These are phyloP conservation scores for Gleditsia sinensis DNA, from an alignment of 306 rosid species.

Conservation along the genomic window DNA sequence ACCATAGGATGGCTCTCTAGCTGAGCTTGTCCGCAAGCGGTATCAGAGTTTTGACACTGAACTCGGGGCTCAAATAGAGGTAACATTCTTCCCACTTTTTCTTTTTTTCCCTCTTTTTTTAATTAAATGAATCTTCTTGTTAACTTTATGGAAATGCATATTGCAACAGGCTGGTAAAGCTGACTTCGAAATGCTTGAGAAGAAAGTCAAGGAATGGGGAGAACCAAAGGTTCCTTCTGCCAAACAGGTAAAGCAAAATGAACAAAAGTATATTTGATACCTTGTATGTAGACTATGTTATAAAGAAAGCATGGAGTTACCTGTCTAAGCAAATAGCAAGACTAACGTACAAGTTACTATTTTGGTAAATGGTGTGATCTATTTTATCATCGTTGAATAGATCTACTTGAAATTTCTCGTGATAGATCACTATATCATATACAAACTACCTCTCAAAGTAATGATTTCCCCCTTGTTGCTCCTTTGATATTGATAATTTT, in stretches of 20 bases:
- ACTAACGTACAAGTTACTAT: too few species aligned
- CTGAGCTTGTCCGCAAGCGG: slow-evolving; percentile 81
- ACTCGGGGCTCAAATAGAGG: slow-evolving; percentile 81
- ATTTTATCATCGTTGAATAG: too few species aligned
- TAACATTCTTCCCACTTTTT: slow-evolving; percentile 23
- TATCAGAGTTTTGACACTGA: slow-evolving; percentile 83
- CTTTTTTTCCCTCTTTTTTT: not conserved
- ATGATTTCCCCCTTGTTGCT: too few species aligned
- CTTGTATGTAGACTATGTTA: too few species aligned
- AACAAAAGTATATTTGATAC: too few species aligned
- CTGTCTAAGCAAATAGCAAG: too few species aligned
- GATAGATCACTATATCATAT: too few species aligned
- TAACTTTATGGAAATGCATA: slow-evolving; percentile 31
- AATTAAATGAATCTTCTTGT: slow-evolving; percentile 17
- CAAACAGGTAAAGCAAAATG: slow-evolving; percentile 77
- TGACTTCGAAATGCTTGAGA: slow-evolving; percentile 89
- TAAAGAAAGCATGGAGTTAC: too few species aligned
- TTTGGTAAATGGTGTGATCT: not conserved
- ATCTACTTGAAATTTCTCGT: too few species aligned
- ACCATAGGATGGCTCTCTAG: slow-evolving; percentile 77
- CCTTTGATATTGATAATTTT: too few species aligned
- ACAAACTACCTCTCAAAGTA: too few species aligned
- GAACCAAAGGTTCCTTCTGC: slow-evolving; percentile 90
- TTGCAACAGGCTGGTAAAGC: slow-evolving; percentile 81
- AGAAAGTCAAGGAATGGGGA: slow-evolving; percentile 84